Evolutionary conservation across 1,284 basidiomycete genomes (phyloP), one percentile per base, ranked within the genome.

Genomic region (Microbotryum lychnidis-dioicae): DNA sequence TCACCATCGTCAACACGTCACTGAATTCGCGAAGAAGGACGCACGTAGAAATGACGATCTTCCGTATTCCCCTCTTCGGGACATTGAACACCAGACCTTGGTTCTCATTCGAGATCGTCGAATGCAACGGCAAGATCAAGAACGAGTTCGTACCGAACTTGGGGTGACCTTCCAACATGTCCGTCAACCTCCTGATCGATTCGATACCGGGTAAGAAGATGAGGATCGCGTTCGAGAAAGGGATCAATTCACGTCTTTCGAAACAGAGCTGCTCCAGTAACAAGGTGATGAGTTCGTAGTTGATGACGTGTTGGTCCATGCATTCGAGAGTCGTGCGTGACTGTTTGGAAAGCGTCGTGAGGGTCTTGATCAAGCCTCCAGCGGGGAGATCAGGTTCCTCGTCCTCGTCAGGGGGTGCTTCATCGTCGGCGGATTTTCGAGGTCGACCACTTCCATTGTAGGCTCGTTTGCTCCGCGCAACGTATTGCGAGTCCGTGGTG

Each of bases 121-220:
- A 97, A 76, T 98, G 96, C n/a, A 99, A 77, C 1, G 91, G 90
- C 73, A 88, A 89, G 42, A 97, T 79, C 63, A 82, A 82, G 78
- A 96, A 97, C 20, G 76, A 77, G 4, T 80, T 76, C 3, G 81
- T 80, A 37, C 89, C 86, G 73, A 98, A 96, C 0, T 74, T 70
- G 1, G 79, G 79, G 74, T 98, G 93, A 50, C 87, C 86, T 46
- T 79, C 78, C 23, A 98, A 79, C 61, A 88, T 78, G 69, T 97
- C 93, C 70, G 86, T 87, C 65, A 97, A 77, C 55, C 87, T 84
- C 46, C 93, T 85, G 62, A 99, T 99, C 75, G 66, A 69, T 82
- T 87, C 69, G 58, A 94, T 76, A 57, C 94, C 96, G 8, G 96
- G 94, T 83, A 98, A 84, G 76, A 98, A 98, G 63, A 98, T 80